Percentiles rank a stretch among this genome's conserved stretches.
phyloP scores from a whole-genome alignment of 1,139 yeast species.

The Diutina rugosa region DNA sequence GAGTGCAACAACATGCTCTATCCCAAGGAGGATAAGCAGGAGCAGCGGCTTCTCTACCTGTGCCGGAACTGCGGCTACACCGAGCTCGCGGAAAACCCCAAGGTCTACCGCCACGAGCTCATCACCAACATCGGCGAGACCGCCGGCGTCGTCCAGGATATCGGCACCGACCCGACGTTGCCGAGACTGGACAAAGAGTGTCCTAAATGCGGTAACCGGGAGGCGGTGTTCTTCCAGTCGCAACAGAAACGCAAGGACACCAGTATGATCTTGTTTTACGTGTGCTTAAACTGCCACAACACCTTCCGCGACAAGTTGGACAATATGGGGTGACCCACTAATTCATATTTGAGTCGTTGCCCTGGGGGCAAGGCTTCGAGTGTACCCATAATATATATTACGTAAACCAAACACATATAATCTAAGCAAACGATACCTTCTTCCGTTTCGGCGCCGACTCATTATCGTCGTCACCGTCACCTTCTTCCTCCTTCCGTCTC shows the following conservation, averaged over 20 bases:
- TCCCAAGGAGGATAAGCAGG: slow-evolving; percentile 87
- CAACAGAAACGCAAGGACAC: slow-evolving; percentile 94
- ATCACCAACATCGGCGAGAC: slow-evolving; percentile 86
- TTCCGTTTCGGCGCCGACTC: slow-evolving; percentile 17
- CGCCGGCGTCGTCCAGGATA: slow-evolving; percentile 95
- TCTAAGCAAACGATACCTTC: slow-evolving; percentile 30
- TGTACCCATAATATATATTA: background rate
- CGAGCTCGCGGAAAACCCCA: slow-evolving; percentile 79
- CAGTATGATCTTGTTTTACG: slow-evolving; percentile 89
- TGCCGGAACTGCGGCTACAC: slow-evolving; percentile 94
- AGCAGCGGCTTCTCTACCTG: slow-evolving; percentile 65
- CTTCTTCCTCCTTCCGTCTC: slow-evolving; percentile 20
- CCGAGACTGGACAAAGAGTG: slow-evolving; percentile 92
- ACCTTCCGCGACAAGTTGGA: slow-evolving; percentile 31
- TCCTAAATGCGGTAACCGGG: slow-evolving; percentile 75
- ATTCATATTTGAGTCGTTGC: background rate
- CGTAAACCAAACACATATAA: background rate
- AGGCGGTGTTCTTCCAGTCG: slow-evolving; percentile 92
- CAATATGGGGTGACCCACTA: background rate
- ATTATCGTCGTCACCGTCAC: slow-evolving; percentile 7
- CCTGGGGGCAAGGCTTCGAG: background rate
- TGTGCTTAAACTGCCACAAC: slow-evolving; percentile 76
- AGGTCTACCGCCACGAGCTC: slow-evolving; percentile 87
- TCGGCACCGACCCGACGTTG: slow-evolving; percentile 91
- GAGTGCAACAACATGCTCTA: slow-evolving; percentile 97